phyloP scores from a whole-genome alignment of 768 basidiomycete species.

The Cystofilobasidium ferigula region DNA sequence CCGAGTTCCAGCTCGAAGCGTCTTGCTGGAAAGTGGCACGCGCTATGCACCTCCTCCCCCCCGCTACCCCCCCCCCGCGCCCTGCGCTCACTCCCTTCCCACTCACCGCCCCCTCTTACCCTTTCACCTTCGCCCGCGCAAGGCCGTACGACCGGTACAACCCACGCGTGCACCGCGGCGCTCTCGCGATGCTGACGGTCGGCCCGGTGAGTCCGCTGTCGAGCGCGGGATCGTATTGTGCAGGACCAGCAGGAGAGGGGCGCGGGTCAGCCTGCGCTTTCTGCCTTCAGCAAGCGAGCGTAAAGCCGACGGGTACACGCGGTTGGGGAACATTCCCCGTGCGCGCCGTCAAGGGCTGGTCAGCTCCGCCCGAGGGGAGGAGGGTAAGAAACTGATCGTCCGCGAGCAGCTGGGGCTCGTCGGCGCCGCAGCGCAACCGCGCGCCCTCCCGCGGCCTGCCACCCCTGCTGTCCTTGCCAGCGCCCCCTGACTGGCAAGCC shows the following conservation, averaged over 20 bases:
- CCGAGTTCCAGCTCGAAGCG: too few relatives aligned
- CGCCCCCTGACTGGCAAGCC: conserved; percentile 31
- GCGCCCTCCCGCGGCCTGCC: too few relatives aligned
- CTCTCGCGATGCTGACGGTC: too few relatives aligned
- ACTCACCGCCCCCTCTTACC: conserved; percentile 67
- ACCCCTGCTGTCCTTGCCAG: too few relatives aligned
- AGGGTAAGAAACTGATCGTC: not conserved
- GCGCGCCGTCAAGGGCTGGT: not conserved
- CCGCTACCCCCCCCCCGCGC: too few relatives aligned
- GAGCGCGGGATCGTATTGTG: conserved; percentile 61
- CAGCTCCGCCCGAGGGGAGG: not conserved
- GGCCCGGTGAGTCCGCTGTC: conserved; percentile 63
- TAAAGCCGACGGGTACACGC: conserved; percentile 44
- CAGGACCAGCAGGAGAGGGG: conserved; percentile 63
- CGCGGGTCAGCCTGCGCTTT: conserved; percentile 83
- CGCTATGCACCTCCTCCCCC: too few relatives aligned
- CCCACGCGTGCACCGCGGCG: conserved; percentile 84
- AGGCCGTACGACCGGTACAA: conserved; percentile 86
- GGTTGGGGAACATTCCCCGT: not conserved
- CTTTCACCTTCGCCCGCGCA: conserved; percentile 61
- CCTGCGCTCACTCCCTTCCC: not conserved
- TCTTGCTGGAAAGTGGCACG: too few relatives aligned
- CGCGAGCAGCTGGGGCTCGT: too few relatives aligned
- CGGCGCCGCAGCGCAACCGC: too few relatives aligned
- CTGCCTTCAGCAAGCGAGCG: conserved; percentile 99